Evolutionary conservation across 169 alveolate genomes (phyloP), one percentile per base, ranked within the genome.

Genomic region (Eimeria acervulina): DNA sequence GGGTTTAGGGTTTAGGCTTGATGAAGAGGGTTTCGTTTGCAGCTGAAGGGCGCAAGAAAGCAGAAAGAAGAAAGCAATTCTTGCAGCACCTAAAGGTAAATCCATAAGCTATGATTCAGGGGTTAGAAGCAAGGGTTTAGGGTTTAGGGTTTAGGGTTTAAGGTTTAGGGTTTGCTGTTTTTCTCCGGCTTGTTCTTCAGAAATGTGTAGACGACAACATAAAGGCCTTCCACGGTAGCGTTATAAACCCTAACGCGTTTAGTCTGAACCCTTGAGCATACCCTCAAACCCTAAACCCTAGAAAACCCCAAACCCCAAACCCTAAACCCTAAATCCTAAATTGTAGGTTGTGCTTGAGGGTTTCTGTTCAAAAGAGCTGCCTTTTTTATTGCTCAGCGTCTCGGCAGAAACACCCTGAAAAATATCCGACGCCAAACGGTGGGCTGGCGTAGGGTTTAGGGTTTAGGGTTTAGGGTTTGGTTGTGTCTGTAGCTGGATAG

Each of bases 11-110:
- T 76, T 76, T 76, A 12, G 84, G 89, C 63, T 38, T 78, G 33
- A 33, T 1, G 70, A 7, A 55, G 26, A 12, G 66, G 13, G 38
- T 40, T 40, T 55, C 44, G 72, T 28, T 33, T 38, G 38, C 91
- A 83, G 91, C 72, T 47, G 91, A 83, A 36, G 91, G 91, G 7
- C 42, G 44, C 31, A 47, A 83, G 52, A 83, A 83, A 76, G 66
- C 51, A 28, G 91, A 83, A 83, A 78, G 26, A 15, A 78, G 63
- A 42, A 78, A 78, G 10, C 6, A 19, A 17, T 42, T 78, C 40
- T 7, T 78, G 61, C 38, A 78, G 1, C 26, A 44, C 7, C 28
- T 78, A 19, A 78, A 23, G 63, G 88, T 78, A 72, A 72, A 40
- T 17, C 47, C 28, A 17, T 4, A 72, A 15, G 26, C 84, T 72